phyloP scores from a whole-genome alignment of 148 eudicot species.

The Limonium bicolor region DNA sequence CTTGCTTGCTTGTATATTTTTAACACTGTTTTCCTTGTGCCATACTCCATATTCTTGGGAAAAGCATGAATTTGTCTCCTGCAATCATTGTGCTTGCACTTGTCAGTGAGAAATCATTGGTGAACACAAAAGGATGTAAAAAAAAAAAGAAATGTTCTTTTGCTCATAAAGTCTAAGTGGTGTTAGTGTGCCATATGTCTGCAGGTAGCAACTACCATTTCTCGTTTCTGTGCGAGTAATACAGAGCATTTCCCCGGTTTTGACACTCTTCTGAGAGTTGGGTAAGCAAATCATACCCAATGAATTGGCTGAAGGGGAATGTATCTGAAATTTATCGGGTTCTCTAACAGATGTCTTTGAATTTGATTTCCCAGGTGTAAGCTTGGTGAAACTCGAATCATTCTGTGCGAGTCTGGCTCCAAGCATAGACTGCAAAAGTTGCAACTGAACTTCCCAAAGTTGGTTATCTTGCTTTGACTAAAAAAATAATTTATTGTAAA shows the following conservation, averaged over 20 bases:
- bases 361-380: conserved; percentile 51
- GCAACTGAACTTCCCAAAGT: conserved; percentile 97
- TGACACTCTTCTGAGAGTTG: conserved; percentile 63
- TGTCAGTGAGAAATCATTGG: too few species aligned
- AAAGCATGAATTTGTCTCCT: too few species aligned
- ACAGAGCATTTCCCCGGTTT: conserved; percentile 76
- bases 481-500: background rate
- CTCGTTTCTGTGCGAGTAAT: conserved; percentile 75
- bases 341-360: too few species aligned
- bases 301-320: too few species aligned
- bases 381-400: conserved; percentile 86
- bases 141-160: too few species aligned
- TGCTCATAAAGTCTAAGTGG: background rate
- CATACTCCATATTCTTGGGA: background rate
- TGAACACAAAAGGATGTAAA: too few species aligned
- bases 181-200: conserved; percentile 5
- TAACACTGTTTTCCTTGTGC: conserved; percentile 9
- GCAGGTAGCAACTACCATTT: conserved; percentile 72
- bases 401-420: conserved; percentile 71
- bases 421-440: conserved; percentile 84
- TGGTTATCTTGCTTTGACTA: conserved; percentile 6
- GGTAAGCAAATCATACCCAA: conserved; percentile 33
- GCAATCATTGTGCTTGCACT: too few species aligned
- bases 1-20: too few species aligned
- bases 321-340: too few species aligned